Evolutionary conservation across 2,329 filamentous ascomycete species (phyloP), one percentile per base, ranked within the genome.

Genomic region (Aspergillus quadricinctus): DNA sequence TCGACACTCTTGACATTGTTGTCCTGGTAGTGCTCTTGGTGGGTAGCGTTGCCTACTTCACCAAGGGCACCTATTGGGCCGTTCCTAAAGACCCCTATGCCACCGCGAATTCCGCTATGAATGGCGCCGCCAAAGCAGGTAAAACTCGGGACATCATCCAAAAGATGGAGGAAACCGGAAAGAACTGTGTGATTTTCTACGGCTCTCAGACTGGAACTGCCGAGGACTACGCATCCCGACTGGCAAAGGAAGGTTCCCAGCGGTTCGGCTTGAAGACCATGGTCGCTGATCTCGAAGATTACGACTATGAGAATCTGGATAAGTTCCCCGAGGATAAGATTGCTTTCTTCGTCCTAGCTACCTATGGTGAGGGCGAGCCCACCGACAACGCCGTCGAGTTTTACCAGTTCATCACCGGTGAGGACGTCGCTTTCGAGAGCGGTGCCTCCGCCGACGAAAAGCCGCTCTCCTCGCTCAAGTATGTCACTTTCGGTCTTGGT

Each of bases 301-400:
- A 96, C 77, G 94, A 99, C 72, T 97, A 87, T 69, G 93, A 97
- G 53, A 97, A 92, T 69, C 82, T 99, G 61, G 93, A 99, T 75
- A 81, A 86, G 55, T 85, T 97, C 66, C 90, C 93, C 48, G 85
- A 86, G 63, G 92, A 97, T 76, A 96, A 97, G 78, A 77, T 99
- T 52, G 90, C 88, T 67, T 89, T 99, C 80, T 99, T 99, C 72
- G 88, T 99, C 57, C 83, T 99, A 61, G 94, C 94, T 52, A 99
- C 95, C 37, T 99, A 99, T 69, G 94, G 94, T 64, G 94, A 99
- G 81, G 94, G 94, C 61, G 95, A 99, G 77, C 94, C 94, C 48
- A 99, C 95, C 31, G 94, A 99, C 71, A 99, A 99, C 71, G 94
- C 95, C 6, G 94, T 97, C 61, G 94, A 99, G 66, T 99, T 99